Conservation (phyloP, 2,329 filamentous ascomycete genomes). For the Penicillium sp. region DNA sequence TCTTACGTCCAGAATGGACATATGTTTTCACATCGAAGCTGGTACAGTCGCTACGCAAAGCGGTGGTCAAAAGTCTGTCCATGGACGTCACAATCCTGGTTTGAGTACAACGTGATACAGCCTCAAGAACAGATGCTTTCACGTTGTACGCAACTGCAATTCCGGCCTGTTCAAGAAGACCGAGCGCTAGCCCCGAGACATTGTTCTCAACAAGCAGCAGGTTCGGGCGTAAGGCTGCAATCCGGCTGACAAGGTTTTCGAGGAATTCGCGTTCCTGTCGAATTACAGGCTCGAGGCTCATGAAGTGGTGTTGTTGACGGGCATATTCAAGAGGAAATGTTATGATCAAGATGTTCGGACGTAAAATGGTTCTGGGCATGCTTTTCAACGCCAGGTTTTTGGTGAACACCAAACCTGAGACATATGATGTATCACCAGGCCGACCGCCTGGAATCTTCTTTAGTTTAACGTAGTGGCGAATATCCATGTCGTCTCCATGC, state of each 20-base stretch:
- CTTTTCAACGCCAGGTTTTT: slow-evolving; percentile 96
- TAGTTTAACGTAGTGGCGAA: slow-evolving; percentile 93
- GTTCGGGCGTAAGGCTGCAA: slow-evolving; percentile 80
- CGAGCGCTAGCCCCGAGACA: slow-evolving; percentile 85
- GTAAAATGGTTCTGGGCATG: slow-evolving; percentile 83
- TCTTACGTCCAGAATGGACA: slow-evolving; percentile 79
- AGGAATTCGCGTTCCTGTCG: slow-evolving; percentile 95
- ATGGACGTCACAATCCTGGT: slow-evolving; percentile 92
- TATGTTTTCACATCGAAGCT: slow-evolving; percentile 96
- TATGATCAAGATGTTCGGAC: slow-evolving; percentile 86
- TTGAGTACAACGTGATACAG: slow-evolving; percentile 87
- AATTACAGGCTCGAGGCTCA: slow-evolving; percentile 96
- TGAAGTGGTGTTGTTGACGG: slow-evolving; percentile 89
- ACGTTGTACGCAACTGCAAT: slow-evolving; percentile 97
- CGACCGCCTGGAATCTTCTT: slow-evolving; percentile 93
- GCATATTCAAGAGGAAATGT: slow-evolving; percentile 97
- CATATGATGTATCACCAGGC: slow-evolving; percentile 90
- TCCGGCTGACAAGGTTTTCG: slow-evolving; percentile 85
- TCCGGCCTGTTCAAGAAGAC: slow-evolving; percentile 81
- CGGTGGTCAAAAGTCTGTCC: slow-evolving; percentile 80
- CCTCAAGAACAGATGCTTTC: slow-evolving; percentile 92
- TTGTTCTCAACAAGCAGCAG: slow-evolving; percentile 90
- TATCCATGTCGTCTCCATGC: slow-evolving; percentile 91
- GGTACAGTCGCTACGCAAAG: slow-evolving; percentile 74
- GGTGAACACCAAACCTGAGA: slow-evolving; percentile 94